Evolutionary conservation across 495 filamentous ascomycete genomes (phyloP).

Genomic region (Umbilicaria muhlenbergii): DNA sequence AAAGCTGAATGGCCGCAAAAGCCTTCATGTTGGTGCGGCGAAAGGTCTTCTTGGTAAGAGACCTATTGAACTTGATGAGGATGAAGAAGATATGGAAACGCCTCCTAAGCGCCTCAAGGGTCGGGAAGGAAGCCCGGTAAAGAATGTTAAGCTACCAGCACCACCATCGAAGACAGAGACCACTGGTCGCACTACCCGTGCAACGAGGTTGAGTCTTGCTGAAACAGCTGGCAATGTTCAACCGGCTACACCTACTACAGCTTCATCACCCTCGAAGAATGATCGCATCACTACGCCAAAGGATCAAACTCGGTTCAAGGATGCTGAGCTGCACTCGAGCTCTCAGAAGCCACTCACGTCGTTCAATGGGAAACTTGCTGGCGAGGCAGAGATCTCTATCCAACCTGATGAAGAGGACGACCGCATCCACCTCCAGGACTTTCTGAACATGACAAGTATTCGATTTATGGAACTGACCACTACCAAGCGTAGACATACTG

Average conservation of each 20-base stretch:
- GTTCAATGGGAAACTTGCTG: conserved; percentile 24
- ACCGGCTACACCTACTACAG: conserved; percentile 24
- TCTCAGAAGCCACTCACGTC: conserved; percentile 25
- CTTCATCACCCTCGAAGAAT: conserved; percentile 28
- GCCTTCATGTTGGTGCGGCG: conserved; percentile 59
- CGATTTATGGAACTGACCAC: conserved; percentile 93
- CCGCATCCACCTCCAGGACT: conserved; percentile 76
- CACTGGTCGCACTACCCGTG: conserved; percentile 38
- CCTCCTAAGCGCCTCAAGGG: conserved; percentile 56
- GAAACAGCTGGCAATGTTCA: conserved; percentile 10
- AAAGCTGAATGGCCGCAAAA: conserved; percentile 52
- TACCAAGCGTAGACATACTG: conserved; percentile 79
- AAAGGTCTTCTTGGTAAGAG: conserved; percentile 61
- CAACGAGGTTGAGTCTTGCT: conserved; percentile 18
- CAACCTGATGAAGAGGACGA: conserved; percentile 33
- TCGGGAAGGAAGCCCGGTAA: conserved; percentile 61
- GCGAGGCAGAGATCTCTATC: conserved; percentile 13
- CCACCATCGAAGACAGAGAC: conserved; percentile 51
- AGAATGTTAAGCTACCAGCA: conserved; percentile 50
- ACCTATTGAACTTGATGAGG: conserved; percentile 53
- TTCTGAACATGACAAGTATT: conserved; percentile 87
- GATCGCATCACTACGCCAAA: conserved; percentile 28
- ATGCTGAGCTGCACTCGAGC: conserved; percentile 24
- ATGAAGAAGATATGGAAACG: conserved; percentile 45
- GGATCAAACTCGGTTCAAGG: conserved; percentile 32